Conservation (phyloP, 2,329 filamentous ascomycete genomes). For the Botrytis paeoniae region DNA sequence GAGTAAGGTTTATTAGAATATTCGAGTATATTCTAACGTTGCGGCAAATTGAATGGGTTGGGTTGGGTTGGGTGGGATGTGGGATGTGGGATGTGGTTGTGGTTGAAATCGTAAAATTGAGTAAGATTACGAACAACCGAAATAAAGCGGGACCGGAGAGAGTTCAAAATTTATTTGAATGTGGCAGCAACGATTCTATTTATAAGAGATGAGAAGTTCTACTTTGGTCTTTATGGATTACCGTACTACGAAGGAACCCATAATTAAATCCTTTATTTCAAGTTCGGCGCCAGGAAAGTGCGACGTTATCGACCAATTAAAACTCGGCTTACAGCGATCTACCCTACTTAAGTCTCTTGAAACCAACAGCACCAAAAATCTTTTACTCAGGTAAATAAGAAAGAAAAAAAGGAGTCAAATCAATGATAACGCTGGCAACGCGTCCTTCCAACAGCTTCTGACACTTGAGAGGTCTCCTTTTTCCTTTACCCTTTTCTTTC, state of each 20-base stretch:
- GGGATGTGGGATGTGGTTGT: background rate
- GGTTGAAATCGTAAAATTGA: conserved; percentile 14
- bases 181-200: conserved; percentile 3
- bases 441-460: background rate
- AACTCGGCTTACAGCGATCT: conserved; percentile 10
- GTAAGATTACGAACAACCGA: conserved; percentile 19
- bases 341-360: conserved; percentile 6
- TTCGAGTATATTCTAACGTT: background rate
- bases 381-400: background rate
- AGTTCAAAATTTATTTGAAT: background rate
- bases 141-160: conserved; percentile 6
- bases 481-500: background rate
- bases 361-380: background rate
- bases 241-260: background rate
- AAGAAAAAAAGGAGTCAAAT: background rate
- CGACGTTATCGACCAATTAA: conserved; percentile 10
- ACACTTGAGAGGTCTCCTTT: background rate
- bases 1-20: background rate
- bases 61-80: background rate
- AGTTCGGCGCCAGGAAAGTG: conserved; percentile 3
- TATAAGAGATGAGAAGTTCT: background rate
- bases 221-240: background rate
- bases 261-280: conserved; percentile 16
- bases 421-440: background rate
- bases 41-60: background rate